Evolutionary conservation across 2,329 filamentous ascomycete species (phyloP).

Genomic region (Fusarium multiceps): DNA sequence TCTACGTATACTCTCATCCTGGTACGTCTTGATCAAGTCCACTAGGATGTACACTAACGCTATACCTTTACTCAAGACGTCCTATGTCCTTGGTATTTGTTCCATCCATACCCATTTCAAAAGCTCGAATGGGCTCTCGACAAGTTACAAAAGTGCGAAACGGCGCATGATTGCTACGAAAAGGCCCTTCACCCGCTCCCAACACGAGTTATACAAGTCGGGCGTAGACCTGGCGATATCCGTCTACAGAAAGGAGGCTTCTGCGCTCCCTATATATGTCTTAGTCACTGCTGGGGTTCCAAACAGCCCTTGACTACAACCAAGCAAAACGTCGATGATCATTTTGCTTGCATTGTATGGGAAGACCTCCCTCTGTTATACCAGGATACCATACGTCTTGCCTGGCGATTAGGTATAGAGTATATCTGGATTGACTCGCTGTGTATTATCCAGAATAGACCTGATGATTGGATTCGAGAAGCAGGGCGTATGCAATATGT

Average conservation of each 20-base stretch:
- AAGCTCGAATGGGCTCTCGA: too few relatives aligned
- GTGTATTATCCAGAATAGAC: accelerated
- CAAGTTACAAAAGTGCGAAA: accelerated
- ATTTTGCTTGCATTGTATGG: accelerated
- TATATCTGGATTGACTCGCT: background rate
- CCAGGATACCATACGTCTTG: background rate
- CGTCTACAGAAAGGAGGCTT: accelerated
- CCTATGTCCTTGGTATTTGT: too few relatives aligned
- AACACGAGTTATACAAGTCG: background rate
- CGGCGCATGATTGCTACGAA: accelerated
- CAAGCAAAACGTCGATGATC: accelerated
- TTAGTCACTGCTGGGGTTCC: background rate
- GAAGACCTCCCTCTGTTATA: accelerated
- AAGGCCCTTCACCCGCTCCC: too few relatives aligned
- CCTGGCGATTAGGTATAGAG: accelerated
- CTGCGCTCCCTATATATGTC: accelerated
- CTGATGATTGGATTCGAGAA: accelerated
- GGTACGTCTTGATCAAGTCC: too few relatives aligned
- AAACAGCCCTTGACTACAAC: accelerated
- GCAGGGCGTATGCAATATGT: accelerated
- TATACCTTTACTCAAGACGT: too few relatives aligned
- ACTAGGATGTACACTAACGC: too few relatives aligned
- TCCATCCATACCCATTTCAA: too few relatives aligned
- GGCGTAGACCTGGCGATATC: accelerated
- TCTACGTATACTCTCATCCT: too few relatives aligned